Base-by-base conservation (phyloP, 176 grass and related monocot genomes). In the Cenchrus purpureus region DNA sequence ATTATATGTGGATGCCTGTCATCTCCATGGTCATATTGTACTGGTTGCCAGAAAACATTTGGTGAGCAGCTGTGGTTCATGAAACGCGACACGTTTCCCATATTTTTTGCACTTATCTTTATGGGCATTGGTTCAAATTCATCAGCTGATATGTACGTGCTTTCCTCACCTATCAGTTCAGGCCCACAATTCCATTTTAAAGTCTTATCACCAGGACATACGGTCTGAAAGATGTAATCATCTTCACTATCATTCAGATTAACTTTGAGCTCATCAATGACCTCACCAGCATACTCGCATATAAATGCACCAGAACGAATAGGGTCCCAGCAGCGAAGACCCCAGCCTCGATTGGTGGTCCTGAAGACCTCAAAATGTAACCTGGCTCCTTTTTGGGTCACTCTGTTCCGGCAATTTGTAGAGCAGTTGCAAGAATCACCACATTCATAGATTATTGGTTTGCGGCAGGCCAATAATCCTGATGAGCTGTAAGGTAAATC, bases 61-160 rank as follows among this genome's bases (percentile, higher is more conserved):
- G 91, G 94, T 48, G 91, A 91, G 73, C 91, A 97, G 73, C 94
- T 97, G 63, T 97, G 94, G 81, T 97, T 97, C 81, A 97, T 91
- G 83, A 97, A 97, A 34, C 89, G 89, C 5, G 94, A 89, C 29
- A 88, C 67, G 81, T 97, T 97, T 75, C 94, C 94, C 10, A 61
- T 81, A 1, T 65, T 82, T 83, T 94, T 92, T 75, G 89, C 91
- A 92, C 56, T 94, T 86, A 97, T 92, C 34, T 87, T 89, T 59
- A 91, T 79, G 14, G 91, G 91, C 64, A 91, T 22, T 15, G 64
- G 70, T 65, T 93, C 65, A 85, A 86, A 91, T 44, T 89, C 80
- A 85, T 89, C 82, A 67, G 85, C 84, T 5, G 65, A 48, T 25
- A 86, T 72, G 50, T 75, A 74, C 10, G 82, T 80, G 74, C 80